Conservation (phyloP, 495 filamentous ascomycete genomes). For the Trichoderma parareesei region DNA sequence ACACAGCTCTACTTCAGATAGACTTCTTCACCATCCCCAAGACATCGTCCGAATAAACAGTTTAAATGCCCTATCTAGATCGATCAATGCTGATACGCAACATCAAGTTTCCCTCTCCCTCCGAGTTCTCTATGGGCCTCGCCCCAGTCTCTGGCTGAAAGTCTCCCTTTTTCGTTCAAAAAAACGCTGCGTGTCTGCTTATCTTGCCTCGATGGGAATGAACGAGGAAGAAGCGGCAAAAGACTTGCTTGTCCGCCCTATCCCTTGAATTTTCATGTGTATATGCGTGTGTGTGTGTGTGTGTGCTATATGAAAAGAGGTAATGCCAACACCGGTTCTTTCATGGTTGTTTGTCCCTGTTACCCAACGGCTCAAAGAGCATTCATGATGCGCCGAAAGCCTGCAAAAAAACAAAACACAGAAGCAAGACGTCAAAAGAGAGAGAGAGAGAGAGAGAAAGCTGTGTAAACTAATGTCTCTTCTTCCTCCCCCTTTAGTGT, state of each 20-base stretch:
- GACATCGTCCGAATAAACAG: background rate
- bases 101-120: background rate
- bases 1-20: background rate
- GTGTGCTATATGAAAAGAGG: no score
- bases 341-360: background rate
- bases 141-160: background rate
- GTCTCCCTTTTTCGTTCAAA: background rate
- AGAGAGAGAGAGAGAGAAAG: no score
- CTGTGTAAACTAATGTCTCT: background rate
- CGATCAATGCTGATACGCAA: background rate
- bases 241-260: background rate
- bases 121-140: background rate
- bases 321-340: no score
- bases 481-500: background rate
- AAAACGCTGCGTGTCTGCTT: background rate
- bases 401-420: background rate
- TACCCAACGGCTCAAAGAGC: conserved; percentile 6
- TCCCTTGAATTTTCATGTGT: no score
- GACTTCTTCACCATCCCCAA: background rate
- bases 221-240: background rate
- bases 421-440: background rate
- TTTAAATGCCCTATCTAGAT: background rate
- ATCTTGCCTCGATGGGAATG: background rate
- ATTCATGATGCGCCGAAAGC: conserved; percentile 1
- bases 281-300: background rate